These are phyloP conservation scores for Rhododendron simsii DNA, from an alignment of 148 eudicot genomes.

Conservation along the genomic window DNA sequence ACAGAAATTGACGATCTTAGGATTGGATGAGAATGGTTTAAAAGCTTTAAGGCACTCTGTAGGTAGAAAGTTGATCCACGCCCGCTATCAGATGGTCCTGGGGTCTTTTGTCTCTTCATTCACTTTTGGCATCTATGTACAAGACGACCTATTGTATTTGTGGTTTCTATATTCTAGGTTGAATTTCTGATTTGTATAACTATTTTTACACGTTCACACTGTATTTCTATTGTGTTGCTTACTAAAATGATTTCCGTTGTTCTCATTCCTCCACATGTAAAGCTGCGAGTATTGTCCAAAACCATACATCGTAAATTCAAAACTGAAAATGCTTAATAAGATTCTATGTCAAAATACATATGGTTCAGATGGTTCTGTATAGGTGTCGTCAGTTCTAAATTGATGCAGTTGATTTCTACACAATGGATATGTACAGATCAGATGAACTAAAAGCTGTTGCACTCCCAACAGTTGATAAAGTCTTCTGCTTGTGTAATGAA, in stretches of 20 bases:
- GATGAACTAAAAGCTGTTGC: constrained; percentile 16
- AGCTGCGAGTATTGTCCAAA: neutral
- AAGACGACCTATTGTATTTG: neutral
- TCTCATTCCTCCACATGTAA: neutral
- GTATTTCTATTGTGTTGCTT: neutral
- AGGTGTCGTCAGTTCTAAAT: neutral
- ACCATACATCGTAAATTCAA: neutral
- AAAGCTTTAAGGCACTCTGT: neutral
- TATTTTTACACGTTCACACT: neutral
- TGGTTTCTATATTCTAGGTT: neutral
- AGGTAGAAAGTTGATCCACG: neutral
- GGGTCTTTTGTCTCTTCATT: neutral
- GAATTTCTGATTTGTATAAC: neutral
- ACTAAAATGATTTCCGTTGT: neutral
- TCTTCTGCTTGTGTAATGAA: constrained; percentile 17
- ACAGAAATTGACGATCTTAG: neutral
- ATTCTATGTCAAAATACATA: neutral
- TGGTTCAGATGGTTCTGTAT: neutral
- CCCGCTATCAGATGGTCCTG: neutral
- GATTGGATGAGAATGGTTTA: neutral
- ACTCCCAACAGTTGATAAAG: constrained; percentile 10
- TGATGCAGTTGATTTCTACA: constrained; percentile 11
- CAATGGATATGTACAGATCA: constrained; percentile 24
- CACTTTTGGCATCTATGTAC: neutral
- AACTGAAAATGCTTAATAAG: no score